A percentile compares a stretch with the other conserved stretches of the same genome.
Evolutionary conservation across 2,329 filamentous ascomycete genomes (phyloP).

Genomic region (Ophiostoma perfectum): DNA sequence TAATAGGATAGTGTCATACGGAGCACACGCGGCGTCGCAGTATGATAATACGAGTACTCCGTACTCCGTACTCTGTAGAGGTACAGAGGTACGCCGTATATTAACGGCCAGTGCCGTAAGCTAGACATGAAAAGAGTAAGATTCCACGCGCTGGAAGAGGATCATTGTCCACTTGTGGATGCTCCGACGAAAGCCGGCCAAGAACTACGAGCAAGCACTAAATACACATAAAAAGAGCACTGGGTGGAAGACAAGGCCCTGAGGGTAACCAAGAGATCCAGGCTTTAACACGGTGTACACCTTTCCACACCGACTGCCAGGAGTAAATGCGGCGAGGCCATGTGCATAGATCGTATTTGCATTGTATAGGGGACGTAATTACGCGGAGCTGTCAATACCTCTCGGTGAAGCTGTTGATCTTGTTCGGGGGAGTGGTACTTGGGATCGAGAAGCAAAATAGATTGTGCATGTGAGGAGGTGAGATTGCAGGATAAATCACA

Average conservation of each 20-base stretch:
- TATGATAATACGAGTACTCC: background rate
- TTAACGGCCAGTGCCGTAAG: conserved; percentile 18
- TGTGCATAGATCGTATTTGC: background rate
- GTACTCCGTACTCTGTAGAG: background rate
- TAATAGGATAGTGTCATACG: background rate
- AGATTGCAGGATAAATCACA: no score
- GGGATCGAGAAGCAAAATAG: no score
- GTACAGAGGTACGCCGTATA: background rate
- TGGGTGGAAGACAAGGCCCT: no score
- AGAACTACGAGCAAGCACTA: no score
- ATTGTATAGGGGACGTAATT: background rate
- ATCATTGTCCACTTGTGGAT: background rate
- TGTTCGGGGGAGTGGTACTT: no score
- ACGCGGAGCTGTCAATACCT: background rate
- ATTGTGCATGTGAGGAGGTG: no score
- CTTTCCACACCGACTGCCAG: background rate
- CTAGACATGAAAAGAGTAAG: conserved; percentile 18
- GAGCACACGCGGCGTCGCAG: background rate
- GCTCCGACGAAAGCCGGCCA: background rate
- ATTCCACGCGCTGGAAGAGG: conserved; percentile 17
- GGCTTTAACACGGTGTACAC: no score
- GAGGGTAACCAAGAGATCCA: no score
- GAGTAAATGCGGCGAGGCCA: background rate
- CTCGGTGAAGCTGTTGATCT: background rate
- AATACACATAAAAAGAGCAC: no score